These are phyloP conservation scores for Aegilops bicornis DNA, from an alignment of 176 grass and related monocot genomes.

Conservation along the genomic window DNA sequence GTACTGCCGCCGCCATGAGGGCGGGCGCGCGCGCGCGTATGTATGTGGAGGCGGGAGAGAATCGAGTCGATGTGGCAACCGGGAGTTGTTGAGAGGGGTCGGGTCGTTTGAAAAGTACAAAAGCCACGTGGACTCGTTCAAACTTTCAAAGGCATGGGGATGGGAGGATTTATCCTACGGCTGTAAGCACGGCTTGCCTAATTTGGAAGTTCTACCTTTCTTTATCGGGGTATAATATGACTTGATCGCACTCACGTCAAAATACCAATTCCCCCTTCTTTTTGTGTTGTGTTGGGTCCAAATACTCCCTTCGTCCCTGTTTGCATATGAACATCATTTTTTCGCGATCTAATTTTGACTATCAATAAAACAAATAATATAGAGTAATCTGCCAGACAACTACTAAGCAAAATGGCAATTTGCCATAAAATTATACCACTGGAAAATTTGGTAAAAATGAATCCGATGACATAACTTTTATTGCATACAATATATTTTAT, in stretches of 20 bases:
- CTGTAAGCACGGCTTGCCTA: not conserved
- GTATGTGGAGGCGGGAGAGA: not conserved
- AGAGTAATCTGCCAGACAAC: too few species aligned
- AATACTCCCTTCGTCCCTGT: too few species aligned
- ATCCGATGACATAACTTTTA: too few species aligned
- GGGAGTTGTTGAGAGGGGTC: not conserved
- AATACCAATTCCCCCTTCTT: too few species aligned
- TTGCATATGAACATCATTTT: too few species aligned
- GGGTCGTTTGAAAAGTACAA: conserved; percentile 35
- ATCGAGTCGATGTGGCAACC: not conserved
- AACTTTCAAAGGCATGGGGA: not conserved
- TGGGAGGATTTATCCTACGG: not conserved
- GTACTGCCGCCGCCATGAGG: not conserved
- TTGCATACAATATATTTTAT: too few species aligned
- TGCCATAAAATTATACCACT: too few species aligned
- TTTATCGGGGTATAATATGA: not conserved
- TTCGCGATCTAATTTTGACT: too few species aligned
- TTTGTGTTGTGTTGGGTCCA: too few species aligned
- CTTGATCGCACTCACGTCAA: not conserved
- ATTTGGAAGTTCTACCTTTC: not conserved
- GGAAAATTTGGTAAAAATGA: too few species aligned
- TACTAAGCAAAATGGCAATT: too few species aligned
- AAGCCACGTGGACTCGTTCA: not conserved
- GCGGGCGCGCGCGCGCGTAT: not conserved
- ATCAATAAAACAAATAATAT: too few species aligned